Conservation (phyloP, 164 flowering plant species). For the Litsea cubeba region DNA sequence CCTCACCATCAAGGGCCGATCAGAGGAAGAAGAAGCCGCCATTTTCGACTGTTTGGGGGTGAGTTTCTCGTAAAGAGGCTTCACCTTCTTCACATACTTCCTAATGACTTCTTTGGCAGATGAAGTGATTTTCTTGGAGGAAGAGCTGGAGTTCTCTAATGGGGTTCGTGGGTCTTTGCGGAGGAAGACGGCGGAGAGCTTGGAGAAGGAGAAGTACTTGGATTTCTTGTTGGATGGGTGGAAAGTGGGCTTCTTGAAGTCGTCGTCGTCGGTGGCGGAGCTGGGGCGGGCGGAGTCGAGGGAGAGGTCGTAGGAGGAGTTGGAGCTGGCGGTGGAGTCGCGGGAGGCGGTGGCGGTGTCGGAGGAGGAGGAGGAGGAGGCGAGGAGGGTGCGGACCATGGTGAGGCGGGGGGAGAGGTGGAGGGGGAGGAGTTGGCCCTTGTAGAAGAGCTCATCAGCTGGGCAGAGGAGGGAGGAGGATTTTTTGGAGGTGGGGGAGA, state of each 20-base stretch:
- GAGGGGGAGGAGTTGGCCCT: slow-evolving; percentile 83
- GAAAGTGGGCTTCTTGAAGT: slow-evolving; percentile 4
- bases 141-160: not conserved
- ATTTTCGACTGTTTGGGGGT: slow-evolving; percentile 34
- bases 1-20: slow-evolving; percentile 12
- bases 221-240: slow-evolving; percentile 18
- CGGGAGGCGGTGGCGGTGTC: slow-evolving; percentile 46
- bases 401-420: slow-evolving; percentile 80
- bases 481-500: slow-evolving; percentile 49
- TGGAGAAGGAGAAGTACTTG: slow-evolving; percentile 58
- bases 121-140: slow-evolving; percentile 39
- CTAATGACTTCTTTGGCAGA: slow-evolving; percentile 69
- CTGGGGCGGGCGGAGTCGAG: slow-evolving; percentile 73
- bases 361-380: slow-evolving; percentile 55
- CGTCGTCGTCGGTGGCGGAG: slow-evolving; percentile 49
- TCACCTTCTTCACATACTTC: slow-evolving; percentile 79
- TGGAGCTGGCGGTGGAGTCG: slow-evolving; percentile 67
- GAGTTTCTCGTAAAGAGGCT: slow-evolving; percentile 74
- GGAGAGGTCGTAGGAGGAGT: slow-evolving; percentile 31
- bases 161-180: slow-evolving; percentile 33
- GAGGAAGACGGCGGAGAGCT: slow-evolving; percentile 71
- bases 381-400: slow-evolving; percentile 73
- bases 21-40: not conserved
- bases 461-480: slow-evolving; percentile 54
- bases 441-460: slow-evolving; percentile 95